Conservation (phyloP, 129 eudicot genomes). For the Flaveria bidentis region DNA sequence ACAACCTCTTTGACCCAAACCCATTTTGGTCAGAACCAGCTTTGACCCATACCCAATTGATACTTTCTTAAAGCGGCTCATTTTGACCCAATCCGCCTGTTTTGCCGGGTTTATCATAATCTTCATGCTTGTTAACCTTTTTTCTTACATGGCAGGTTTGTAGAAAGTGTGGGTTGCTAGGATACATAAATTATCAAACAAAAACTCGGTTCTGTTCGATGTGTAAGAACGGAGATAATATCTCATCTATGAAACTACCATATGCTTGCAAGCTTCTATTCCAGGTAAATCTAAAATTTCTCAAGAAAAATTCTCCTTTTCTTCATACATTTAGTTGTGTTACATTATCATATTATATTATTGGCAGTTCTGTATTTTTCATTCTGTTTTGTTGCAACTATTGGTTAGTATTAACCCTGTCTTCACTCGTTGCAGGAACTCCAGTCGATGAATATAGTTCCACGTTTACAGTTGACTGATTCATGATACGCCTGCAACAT, state of each 20-base stretch:
- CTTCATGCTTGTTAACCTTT: background rate
- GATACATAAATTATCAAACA: conserved; percentile 5
- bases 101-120: background rate
- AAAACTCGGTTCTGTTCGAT: background rate
- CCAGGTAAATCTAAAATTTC: background rate
- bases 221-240: conserved; percentile 5
- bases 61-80: background rate
- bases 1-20: no score
- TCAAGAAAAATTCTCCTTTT: no score
- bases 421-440: conserved; percentile 47
- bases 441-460: conserved; percentile 76
- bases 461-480: conserved; percentile 59
- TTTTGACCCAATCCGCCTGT: background rate
- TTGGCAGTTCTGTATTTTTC: background rate
- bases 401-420: background rate
- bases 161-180: conserved; percentile 22
- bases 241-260: background rate
- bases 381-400: background rate
- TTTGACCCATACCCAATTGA: background rate
- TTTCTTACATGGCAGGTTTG: background rate
- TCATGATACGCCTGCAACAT: conserved; percentile 29
- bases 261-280: conserved; percentile 16
- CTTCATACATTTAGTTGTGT: no score
- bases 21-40: background rate
- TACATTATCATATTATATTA: background rate